Percentiles rank a stretch among this genome's conserved stretches.
Conservation (phyloP, 2,329 filamentous ascomycete species). For the Epichloe uncinata region DNA sequence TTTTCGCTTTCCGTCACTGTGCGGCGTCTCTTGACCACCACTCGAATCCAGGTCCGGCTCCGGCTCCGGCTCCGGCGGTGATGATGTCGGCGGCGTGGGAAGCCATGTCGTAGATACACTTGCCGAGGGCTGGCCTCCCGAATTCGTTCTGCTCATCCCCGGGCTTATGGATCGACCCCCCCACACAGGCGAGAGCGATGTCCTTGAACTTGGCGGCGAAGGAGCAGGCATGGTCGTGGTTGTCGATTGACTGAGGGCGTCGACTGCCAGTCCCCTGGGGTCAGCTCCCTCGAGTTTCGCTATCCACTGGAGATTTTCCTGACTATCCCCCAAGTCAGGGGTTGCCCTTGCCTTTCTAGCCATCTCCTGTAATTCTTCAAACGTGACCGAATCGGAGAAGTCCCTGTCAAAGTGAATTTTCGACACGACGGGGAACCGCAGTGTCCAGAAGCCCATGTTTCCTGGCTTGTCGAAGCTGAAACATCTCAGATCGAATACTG, state of each 20-base stretch:
- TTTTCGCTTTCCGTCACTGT: conserved; percentile 6
- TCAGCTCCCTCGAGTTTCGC: conserved; percentile 44
- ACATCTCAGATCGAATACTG: conserved; percentile 69
- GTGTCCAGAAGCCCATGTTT: conserved; percentile 56
- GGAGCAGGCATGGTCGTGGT: conserved; percentile 23
- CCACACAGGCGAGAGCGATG: neutral
- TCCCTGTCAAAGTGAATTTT: conserved; percentile 69
- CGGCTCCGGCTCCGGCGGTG: neutral
- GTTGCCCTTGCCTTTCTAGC: conserved; percentile 42
- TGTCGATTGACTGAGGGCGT: conserved; percentile 33
- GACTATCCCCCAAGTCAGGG: conserved; percentile 37
- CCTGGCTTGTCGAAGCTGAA: conserved; percentile 64
- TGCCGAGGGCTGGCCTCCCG: neutral
- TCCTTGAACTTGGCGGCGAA: conserved; percentile 14
- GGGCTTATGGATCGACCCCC: neutral
- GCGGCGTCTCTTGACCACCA: neutral
- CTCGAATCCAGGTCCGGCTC: neutral
- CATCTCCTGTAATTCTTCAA: conserved; percentile 54
- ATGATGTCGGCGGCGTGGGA: conserved; percentile 8
- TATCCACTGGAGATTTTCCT: conserved; percentile 50
- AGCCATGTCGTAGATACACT: neutral
- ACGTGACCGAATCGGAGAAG: conserved; percentile 54
- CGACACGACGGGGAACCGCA: conserved; percentile 62
- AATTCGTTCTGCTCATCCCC: neutral
- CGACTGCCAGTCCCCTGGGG: conserved; percentile 27